Evolutionary conservation across 1,284 basidiomycete genomes (phyloP).

Genomic region (Pseudozyma pruni): DNA sequence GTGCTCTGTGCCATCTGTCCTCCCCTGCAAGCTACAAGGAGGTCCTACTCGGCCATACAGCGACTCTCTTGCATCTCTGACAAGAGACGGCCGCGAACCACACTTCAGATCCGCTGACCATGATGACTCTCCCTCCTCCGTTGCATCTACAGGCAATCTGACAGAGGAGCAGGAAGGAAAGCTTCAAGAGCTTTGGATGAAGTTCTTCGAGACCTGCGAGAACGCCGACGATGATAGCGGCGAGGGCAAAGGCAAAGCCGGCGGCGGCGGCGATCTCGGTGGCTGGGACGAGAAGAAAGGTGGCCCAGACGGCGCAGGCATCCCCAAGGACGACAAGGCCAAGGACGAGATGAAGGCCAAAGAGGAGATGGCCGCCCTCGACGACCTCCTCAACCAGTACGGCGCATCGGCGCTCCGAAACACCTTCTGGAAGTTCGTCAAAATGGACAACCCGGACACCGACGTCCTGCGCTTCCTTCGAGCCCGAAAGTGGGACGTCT

Average conservation of each 20-base stretch:
- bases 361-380: slow-evolving; percentile 66
- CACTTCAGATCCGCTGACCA: not conserved
- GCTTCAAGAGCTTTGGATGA: slow-evolving; percentile 66
- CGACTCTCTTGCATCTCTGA: no score
- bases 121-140: not conserved
- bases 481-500: slow-evolving; percentile 68
- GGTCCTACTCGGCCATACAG: no score
- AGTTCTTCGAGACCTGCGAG: slow-evolving; percentile 52
- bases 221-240: slow-evolving; percentile 29
- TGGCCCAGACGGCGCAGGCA: slow-evolving; percentile 50
- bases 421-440: slow-evolving; percentile 68
- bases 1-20: slow-evolving; percentile 3
- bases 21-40: no score
- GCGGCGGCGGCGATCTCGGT: slow-evolving; percentile 20
- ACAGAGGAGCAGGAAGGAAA: slow-evolving; percentile 61
- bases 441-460: slow-evolving; percentile 63
- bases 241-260: slow-evolving; percentile 11
- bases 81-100: no score
- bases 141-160: slow-evolving; percentile 58
- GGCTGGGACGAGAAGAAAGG: slow-evolving; percentile 50
- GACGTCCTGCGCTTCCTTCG: slow-evolving; percentile 68
- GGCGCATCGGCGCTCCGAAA: slow-evolving; percentile 66
- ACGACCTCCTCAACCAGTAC: slow-evolving; percentile 66
- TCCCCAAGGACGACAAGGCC: slow-evolving; percentile 63
- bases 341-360: slow-evolving; percentile 65